phyloP scores from a whole-genome alignment of 2,329 filamentous ascomycete genomes.

The Pyrenochaeta sp. region DNA sequence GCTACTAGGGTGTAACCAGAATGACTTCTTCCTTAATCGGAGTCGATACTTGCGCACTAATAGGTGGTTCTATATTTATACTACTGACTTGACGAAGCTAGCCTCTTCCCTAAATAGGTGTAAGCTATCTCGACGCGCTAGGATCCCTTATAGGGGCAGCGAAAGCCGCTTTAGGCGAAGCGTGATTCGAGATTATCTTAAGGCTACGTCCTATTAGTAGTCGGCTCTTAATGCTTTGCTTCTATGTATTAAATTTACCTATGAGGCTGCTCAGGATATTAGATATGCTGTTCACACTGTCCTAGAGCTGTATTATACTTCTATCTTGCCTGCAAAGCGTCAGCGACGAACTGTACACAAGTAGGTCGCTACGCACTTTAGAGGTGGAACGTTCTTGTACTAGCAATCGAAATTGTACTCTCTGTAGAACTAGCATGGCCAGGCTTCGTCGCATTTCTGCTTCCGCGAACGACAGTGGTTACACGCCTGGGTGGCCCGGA shows the following conservation, averaged over 20 bases:
- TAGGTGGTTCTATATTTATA: constrained; percentile 47
- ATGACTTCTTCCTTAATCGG: constrained; percentile 43
- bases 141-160: constrained; percentile 35
- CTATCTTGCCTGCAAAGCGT: constrained; percentile 53
- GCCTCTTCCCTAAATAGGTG: constrained; percentile 33
- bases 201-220: constrained; percentile 24
- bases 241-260: constrained; percentile 43
- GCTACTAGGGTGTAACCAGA: constrained; percentile 32
- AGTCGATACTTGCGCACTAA: constrained; percentile 30
- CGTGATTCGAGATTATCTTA: constrained; percentile 32
- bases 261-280: constrained; percentile 41
- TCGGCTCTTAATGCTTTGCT: constrained; percentile 41
- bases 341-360: constrained; percentile 15
- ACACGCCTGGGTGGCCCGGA: constrained; percentile 71
- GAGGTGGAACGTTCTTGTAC: constrained; percentile 89
- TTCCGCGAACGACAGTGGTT: constrained; percentile 53
- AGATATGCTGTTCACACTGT: constrained; percentile 51
- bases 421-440: constrained; percentile 69
- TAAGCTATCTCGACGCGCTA: constrained; percentile 36
- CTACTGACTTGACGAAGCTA: constrained; percentile 39
- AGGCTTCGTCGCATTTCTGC: constrained; percentile 53
- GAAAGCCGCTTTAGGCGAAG: constrained; percentile 41
- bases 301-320: constrained; percentile 60
- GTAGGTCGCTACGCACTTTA: constrained; percentile 70
- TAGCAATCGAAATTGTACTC: constrained; percentile 86